Evolutionary conservation across 148 eudicot species (phyloP), one percentile per base, ranked within the genome.

Genomic region (Oxyria digyna): DNA sequence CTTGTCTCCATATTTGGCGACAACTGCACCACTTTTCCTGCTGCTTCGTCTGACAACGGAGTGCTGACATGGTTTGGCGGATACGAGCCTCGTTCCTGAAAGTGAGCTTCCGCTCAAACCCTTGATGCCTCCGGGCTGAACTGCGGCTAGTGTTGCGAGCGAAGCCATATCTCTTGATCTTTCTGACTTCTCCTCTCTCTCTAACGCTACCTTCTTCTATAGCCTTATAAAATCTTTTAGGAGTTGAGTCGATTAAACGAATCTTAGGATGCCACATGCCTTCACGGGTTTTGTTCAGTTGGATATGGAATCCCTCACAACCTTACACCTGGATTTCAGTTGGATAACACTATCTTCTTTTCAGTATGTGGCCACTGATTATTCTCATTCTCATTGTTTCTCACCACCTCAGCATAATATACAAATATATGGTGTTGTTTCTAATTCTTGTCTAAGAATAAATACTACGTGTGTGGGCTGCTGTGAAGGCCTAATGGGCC

Each of bases 1-100:
- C 84, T 91, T 94, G 46, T 94, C 97, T 40, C 97, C 97, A 40
- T 94, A 94, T 73, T 94, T 94, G 14, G 99, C 97, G 24, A 88
- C 93, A 66, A 94, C 85, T 32, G 87, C 85, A 15, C 85, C 85
- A 13, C 86, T 88, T 69, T 81, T 74, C 79, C 97, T 92, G 73
- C 63, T 77, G 59, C 81, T 79, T 81, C 84, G 42, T 72, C 73
- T 85, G 42, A 80, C 45, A 40, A 80, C 45, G 42, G 43, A 69
- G 17, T 50, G 75, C 32, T 84, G 80, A 23, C 87, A 52, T 6
- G 96, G 84, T 81, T 74, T 88, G 80, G 85, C 17, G 63, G 71
- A 73, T n/a, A n/a, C n/a, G 71, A 88, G 88, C 82, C 83, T 88
- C 63, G 91, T 87, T 12, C 94, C 94, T 42, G 88, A 21, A 59